Percentiles rank a stretch among this genome's conserved stretches.
Conservation (phyloP, 169 alveolate genomes). For the Cryptosporidium muris region DNA sequence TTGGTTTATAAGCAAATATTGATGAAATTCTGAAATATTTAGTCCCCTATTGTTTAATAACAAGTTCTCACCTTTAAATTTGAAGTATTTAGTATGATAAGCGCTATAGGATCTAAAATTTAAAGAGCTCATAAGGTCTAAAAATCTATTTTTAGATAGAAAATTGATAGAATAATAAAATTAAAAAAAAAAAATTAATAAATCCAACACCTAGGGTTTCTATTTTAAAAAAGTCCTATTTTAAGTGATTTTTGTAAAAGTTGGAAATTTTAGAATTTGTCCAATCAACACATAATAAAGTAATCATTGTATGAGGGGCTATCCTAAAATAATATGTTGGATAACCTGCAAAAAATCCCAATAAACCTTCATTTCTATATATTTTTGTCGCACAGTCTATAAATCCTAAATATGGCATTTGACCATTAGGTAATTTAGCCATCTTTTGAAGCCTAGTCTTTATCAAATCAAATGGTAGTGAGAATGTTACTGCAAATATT, state of each 20-base stretch:
- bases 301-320: slow-evolving; percentile 95
- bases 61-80: too few species aligned
- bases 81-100: too few species aligned
- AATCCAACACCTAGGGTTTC: neutral
- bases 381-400: slow-evolving; percentile 28
- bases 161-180: neutral
- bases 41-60: too few species aligned
- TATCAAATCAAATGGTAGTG: slow-evolving; percentile 95
- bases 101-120: too few species aligned
- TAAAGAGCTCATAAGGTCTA: too few species aligned
- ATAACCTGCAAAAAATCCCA: slow-evolving; percentile 92
- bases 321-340: slow-evolving; percentile 92
- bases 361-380: slow-evolving; percentile 87
- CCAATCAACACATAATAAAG: slow-evolving; percentile 87
- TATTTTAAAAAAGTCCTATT: neutral
- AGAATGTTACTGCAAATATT: slow-evolving; percentile 89
- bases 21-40: too few species aligned
- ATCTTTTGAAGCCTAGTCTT: slow-evolving; percentile 89
- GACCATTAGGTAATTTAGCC: too few species aligned
- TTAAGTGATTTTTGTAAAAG: neutral
- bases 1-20: too few species aligned
- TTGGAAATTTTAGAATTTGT: slow-evolving; percentile 44
- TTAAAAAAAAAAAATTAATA: neutral
- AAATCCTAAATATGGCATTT: slow-evolving; percentile 39
- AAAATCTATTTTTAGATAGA: too few species aligned